These are phyloP conservation scores for Irpex rosettiformis DNA, from an alignment of 1,284 basidiomycete genomes.

Conservation along the genomic window DNA sequence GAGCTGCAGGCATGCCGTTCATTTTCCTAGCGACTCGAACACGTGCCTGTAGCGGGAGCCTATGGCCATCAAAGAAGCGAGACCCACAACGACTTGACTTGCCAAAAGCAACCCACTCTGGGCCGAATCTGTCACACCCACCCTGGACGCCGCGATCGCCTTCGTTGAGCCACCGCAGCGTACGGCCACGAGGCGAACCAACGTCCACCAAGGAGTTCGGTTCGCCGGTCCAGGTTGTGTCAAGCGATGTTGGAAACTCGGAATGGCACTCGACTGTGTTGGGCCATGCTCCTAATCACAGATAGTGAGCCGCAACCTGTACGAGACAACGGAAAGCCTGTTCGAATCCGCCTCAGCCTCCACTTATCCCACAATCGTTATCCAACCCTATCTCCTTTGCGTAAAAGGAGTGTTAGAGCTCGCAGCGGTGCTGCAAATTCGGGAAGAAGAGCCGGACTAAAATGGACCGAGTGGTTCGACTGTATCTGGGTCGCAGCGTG, in stretches of 20 bases:
- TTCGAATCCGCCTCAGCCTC: not conserved
- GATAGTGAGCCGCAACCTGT: not conserved
- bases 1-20: not conserved
- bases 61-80: not conserved
- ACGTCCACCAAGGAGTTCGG: not conserved
- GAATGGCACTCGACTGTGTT: too few species aligned
- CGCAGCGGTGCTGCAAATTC: not conserved
- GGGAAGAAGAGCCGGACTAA: not conserved
- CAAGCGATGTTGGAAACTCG: not conserved
- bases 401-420: not conserved
- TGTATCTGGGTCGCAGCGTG: not conserved
- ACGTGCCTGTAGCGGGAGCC: not conserved
- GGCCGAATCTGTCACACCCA: not conserved
- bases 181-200: not conserved
- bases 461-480: not conserved
- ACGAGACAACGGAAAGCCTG: not conserved
- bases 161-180: not conserved
- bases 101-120: not conserved
- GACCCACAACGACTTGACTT: not conserved
- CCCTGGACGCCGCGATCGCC: not conserved
- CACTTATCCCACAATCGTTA: not conserved
- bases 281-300: not conserved
- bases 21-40: not conserved
- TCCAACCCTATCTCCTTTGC: not conserved
- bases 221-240: not conserved